Evolutionary conservation across 2,329 filamentous ascomycete genomes (phyloP).

Genomic region (Trichoderma atroviride): DNA sequence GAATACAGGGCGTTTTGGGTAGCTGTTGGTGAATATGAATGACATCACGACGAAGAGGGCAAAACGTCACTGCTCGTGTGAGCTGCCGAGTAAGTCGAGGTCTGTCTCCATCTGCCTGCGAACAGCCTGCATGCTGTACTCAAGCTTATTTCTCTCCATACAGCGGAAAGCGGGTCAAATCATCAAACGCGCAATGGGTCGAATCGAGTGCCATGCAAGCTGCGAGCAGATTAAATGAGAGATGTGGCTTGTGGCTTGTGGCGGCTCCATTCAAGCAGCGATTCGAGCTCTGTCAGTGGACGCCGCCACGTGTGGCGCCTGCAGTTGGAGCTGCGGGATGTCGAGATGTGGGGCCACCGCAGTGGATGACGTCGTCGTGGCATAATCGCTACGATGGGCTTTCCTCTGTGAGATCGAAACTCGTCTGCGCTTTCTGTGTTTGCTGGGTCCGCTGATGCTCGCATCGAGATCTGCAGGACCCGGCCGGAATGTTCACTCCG

Average conservation of each 20-base stretch:
- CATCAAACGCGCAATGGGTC: background rate
- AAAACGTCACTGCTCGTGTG: slow-evolving; percentile 14
- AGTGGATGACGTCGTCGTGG: slow-evolving; percentile 15
- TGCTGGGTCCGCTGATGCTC: background rate
- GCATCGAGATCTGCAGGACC: slow-evolving; percentile 19
- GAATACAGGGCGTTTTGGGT: background rate
- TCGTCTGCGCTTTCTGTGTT: background rate
- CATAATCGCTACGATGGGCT: slow-evolving; percentile 11
- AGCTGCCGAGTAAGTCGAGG: background rate
- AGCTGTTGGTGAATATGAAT: background rate
- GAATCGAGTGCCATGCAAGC: background rate
- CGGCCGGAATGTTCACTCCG: slow-evolving; percentile 12
- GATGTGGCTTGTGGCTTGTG: slow-evolving; percentile 16
- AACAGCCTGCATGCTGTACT: background rate
- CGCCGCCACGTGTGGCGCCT: slow-evolving; percentile 20
- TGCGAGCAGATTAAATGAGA: background rate
- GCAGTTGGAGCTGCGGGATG: background rate
- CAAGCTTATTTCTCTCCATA: background rate
- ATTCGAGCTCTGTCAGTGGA: background rate
- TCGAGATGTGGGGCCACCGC: background rate
- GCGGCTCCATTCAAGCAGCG: background rate
- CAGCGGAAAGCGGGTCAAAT: background rate
- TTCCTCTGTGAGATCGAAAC: background rate
- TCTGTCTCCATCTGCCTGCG: background rate
- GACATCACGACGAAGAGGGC: slow-evolving; percentile 18